Evolutionary conservation across 192 early-diverging fungal species (phyloP).

Genomic region (Podila verticillata): DNA sequence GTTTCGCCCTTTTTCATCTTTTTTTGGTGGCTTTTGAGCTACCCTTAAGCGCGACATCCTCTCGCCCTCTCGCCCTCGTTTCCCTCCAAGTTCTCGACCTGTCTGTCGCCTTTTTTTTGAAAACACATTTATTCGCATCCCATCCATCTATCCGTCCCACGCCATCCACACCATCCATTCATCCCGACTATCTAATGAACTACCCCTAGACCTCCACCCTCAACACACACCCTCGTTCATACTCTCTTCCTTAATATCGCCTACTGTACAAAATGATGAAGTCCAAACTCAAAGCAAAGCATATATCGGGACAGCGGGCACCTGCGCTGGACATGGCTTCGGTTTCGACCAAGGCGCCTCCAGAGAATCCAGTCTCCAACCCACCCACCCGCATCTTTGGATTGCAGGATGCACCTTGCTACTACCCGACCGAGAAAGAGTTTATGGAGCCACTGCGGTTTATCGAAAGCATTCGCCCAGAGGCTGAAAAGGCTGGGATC

Average conservation of each 20-base stretch:
- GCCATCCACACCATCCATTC: neutral
- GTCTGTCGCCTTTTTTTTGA: too few relatives aligned
- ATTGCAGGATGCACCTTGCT: conserved; percentile 77
- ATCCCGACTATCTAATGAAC: too few relatives aligned
- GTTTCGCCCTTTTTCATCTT: too few relatives aligned
- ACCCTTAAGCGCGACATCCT: too few relatives aligned
- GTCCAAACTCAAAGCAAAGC: neutral
- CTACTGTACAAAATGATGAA: neutral
- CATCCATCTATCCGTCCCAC: neutral
- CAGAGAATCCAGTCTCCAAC: conserved; percentile 26
- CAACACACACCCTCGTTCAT: too few relatives aligned
- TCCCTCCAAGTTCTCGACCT: too few relatives aligned
- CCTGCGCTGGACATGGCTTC: conserved; percentile 36
- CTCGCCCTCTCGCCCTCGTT: too few relatives aligned
- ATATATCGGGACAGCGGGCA: neutral
- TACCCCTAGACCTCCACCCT: too few relatives aligned
- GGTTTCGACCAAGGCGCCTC: conserved; percentile 33
- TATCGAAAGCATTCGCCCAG: conserved; percentile 80
- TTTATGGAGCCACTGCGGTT: conserved; percentile 87
- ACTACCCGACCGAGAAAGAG: conserved; percentile 83
- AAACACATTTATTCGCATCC: neutral
- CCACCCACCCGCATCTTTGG: conserved; percentile 71
- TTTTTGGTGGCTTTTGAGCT: too few relatives aligned
- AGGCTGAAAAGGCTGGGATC: conserved; percentile 85
- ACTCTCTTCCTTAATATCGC: neutral